Evolutionary conservation across 2,329 filamentous ascomycete species (phyloP).

Genomic region (Fusarium sp.): DNA sequence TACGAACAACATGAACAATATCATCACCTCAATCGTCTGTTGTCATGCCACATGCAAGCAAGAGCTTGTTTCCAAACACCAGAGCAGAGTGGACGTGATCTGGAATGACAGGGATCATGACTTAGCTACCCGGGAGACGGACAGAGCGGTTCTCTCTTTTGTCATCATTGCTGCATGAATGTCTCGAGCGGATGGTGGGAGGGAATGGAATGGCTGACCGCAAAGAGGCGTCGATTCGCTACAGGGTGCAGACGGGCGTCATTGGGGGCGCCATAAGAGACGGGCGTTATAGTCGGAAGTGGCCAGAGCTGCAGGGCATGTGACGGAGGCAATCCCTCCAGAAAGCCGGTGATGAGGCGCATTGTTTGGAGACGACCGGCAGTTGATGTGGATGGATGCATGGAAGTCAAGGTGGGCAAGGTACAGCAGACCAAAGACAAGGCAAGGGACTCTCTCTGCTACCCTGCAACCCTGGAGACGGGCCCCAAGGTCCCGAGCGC

Average conservation of each 20-base stretch:
- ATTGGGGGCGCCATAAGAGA: conserved; percentile 18
- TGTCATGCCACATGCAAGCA: not conserved
- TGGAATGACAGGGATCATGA: not conserved
- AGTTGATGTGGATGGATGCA: conserved; percentile 35
- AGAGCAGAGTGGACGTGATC: not conserved
- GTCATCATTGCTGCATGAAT: conserved; percentile 12
- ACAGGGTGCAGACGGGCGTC: conserved; percentile 16
- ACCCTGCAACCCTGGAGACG: conserved; percentile 24
- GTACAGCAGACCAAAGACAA: not conserved
- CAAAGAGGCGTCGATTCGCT: conserved; percentile 18
- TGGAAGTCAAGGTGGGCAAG: not conserved
- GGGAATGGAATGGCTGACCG: conserved; percentile 12
- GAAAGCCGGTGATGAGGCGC: conserved; percentile 16
- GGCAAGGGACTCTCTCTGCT: conserved; percentile 9
- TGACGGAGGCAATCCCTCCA: conserved; percentile 13
- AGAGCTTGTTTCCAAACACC: not conserved
- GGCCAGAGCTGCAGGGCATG: conserved; percentile 22
- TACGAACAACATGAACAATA: not conserved
- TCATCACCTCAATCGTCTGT: not conserved
- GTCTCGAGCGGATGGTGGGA: conserved; percentile 11
- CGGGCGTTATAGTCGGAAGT: conserved; percentile 19
- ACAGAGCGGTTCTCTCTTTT: not conserved
- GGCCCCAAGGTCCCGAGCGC: not conserved
- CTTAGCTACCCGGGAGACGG: not conserved
- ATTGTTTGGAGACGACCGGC: conserved; percentile 26